A percentile compares a stretch with the other conserved stretches of the same genome.
phyloP scores from a whole-genome alignment of 495 filamentous ascomycete species.

The Aspergillus ellipticus region DNA sequence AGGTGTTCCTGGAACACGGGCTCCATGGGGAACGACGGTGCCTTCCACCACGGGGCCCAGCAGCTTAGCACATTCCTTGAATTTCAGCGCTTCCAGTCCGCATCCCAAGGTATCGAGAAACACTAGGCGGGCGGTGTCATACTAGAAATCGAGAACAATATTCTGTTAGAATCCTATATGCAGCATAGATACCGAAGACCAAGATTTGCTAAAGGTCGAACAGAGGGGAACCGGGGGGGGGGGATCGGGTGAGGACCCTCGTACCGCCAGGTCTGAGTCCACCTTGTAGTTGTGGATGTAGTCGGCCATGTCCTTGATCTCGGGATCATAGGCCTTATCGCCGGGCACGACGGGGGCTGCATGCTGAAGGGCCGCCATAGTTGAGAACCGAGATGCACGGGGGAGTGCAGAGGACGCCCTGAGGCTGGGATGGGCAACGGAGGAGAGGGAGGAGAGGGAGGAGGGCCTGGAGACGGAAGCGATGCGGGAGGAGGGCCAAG shows the following conservation, averaged over 20 bases:
- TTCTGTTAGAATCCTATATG: not conserved
- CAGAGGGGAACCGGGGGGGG: not conserved
- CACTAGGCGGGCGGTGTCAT: slow-evolving; percentile 84
- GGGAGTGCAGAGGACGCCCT: slow-evolving; percentile 20
- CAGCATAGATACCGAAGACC: not conserved
- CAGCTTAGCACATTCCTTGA: slow-evolving; percentile 92
- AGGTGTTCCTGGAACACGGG: slow-evolving; percentile 84
- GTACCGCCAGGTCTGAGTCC: slow-evolving; percentile 86
- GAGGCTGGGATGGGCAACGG: slow-evolving; percentile 13
- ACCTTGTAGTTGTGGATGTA: slow-evolving; percentile 92
- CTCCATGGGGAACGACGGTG: slow-evolving; percentile 89
- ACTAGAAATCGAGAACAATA: slow-evolving; percentile 49
- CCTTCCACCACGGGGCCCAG: slow-evolving; percentile 91
- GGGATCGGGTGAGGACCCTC: slow-evolving; percentile 25
- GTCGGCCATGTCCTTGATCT: slow-evolving; percentile 89
- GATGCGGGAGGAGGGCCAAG: slow-evolving; percentile 40
- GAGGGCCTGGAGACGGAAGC: slow-evolving; percentile 33
- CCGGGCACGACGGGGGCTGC: slow-evolving; percentile 31
- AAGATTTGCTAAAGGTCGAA: not conserved
- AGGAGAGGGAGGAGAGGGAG: slow-evolving; percentile 6
- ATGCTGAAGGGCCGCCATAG: slow-evolving; percentile 44
- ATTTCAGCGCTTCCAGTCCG: slow-evolving; percentile 90
- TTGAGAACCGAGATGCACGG: slow-evolving; percentile 40
- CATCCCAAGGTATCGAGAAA: slow-evolving; percentile 96
- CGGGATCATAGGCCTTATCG: slow-evolving; percentile 71